These are phyloP conservation scores for Leucoagaricus sp. DNA, from an alignment of 1,284 basidiomycete genomes.

Conservation along the genomic window DNA sequence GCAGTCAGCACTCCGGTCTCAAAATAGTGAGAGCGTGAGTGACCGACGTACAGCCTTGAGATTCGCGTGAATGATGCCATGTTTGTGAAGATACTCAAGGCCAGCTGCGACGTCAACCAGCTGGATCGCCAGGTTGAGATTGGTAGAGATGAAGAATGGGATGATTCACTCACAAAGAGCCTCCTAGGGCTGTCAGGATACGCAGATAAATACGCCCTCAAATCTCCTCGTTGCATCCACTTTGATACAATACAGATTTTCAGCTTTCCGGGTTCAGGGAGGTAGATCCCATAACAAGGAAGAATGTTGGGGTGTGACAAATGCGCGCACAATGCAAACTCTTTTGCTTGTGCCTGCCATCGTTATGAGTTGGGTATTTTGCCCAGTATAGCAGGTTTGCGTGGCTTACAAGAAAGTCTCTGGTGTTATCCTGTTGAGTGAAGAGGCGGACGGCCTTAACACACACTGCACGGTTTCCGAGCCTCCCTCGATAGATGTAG, in stretches of 20 bases:
- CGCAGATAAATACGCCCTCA: neutral
- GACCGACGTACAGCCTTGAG: neutral
- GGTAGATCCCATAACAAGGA: neutral
- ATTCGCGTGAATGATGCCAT: neutral
- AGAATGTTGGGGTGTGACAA: neutral
- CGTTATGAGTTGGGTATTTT: neutral
- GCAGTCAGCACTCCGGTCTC: neutral
- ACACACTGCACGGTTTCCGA: neutral
- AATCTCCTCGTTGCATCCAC: neutral
- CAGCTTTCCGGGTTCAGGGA: neutral
- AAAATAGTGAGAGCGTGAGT: neutral
- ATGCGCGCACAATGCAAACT: neutral
- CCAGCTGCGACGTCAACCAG: neutral
- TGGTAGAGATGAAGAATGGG: no score
- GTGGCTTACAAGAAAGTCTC: neutral
- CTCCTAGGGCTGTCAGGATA: neutral
- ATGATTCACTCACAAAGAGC: neutral
- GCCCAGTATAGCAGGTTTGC: neutral
- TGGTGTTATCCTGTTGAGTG: neutral
- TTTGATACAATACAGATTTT: neutral
- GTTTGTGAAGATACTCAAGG: neutral
- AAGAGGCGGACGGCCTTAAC: neutral
- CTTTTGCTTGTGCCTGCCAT: neutral
- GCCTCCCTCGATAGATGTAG: neutral
- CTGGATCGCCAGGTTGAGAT: neutral